Conservation (phyloP, 768 basidiomycete genomes). For the Kwoniella sp. region DNA sequence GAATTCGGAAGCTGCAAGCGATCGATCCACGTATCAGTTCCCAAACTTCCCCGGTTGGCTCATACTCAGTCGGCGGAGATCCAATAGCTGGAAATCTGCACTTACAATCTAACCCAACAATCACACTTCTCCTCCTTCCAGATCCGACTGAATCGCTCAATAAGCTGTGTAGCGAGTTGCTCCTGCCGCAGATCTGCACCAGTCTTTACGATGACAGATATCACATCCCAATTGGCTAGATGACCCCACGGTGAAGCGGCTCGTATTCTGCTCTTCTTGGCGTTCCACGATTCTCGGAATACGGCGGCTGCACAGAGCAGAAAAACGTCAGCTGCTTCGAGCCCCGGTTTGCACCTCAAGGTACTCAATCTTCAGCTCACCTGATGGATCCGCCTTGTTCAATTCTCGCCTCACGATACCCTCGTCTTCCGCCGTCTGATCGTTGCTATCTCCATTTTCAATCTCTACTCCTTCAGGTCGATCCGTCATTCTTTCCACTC, state of each 20-base stretch:
- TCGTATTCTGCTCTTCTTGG: constrained; percentile 93
- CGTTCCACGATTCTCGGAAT: constrained; percentile 90
- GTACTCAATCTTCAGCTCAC: constrained; percentile 40
- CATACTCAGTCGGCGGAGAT: too few relatives aligned
- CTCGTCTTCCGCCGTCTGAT: constrained; percentile 61
- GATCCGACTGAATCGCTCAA: constrained; percentile 86
- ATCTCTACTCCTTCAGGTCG: constrained; percentile 50
- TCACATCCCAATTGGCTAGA: constrained; percentile 68
- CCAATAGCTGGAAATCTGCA: too few relatives aligned
- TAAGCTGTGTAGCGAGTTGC: constrained; percentile 92
- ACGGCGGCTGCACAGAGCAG: constrained; percentile 64
- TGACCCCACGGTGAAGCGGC: constrained; percentile 95
- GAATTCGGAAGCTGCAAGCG: constrained; percentile 79
- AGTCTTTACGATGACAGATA: constrained; percentile 97
- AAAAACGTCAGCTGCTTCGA: too few relatives aligned
- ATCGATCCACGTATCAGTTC: not conserved
- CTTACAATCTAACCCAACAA: constrained; percentile 89
- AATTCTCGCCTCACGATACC: constrained; percentile 88
- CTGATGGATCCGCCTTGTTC: constrained; percentile 93
- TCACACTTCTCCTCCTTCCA: constrained; percentile 91
- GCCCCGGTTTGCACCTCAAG: too few relatives aligned
- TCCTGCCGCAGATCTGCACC: constrained; percentile 96
- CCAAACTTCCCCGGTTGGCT: not conserved
- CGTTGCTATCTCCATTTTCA: constrained; percentile 21
- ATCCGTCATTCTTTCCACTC: constrained; percentile 83